Evolutionary conservation across 2,329 filamentous ascomycete species (phyloP), one percentile per base, ranked within the genome.

Genomic region (Lachnellula suecica): DNA sequence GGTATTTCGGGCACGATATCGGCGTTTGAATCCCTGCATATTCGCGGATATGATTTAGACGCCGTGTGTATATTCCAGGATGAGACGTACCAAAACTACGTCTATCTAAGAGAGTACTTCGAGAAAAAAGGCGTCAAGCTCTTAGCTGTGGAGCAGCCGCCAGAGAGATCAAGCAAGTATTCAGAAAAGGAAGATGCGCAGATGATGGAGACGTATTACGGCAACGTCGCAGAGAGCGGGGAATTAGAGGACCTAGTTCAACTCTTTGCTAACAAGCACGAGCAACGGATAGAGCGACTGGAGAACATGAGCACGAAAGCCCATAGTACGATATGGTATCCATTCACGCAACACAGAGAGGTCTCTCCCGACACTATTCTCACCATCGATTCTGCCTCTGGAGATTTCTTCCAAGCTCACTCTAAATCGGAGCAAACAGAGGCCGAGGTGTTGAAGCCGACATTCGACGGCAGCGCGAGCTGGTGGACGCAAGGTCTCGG

Each of bases 401-500:
- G 86, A 7, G 89, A 93, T 63, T 84, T 83, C 65, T 95, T 94
- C 68, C 87, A 93, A 64, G 85, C 84, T 0, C 58, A 59, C 5
- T 17, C 51, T 10, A 17, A 19, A 9, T 49, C 17, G 22, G 15
- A 10, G n/a, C 37, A n/a, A 25, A 25, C 22, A 34, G 41, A n/a
- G 38, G 47, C 51, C 44, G 63, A 4, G 61, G 71, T 6, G 64
- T 44, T 83, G 3, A 78, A 77, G 42, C 79, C 88, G 1, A 85
- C 87, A 0, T 91, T 94, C 50, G 91, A 95, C 61, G 90, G 87
- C 2, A 94, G 89, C 0, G 89, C 89, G 1, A 93, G 89, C 0
- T 95, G 91, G 90, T 95, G 91, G 90, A 95, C 90, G 0, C 91
- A 95, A 69, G 90, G 90, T 2, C 78, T 95, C 0, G 90, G 91